Percentiles rank a stretch among this genome's conserved stretches.
These are phyloP conservation scores for Phialocephala sp. DNA, from an alignment of 2,329 filamentous ascomycete species.

Conservation along the genomic window DNA sequence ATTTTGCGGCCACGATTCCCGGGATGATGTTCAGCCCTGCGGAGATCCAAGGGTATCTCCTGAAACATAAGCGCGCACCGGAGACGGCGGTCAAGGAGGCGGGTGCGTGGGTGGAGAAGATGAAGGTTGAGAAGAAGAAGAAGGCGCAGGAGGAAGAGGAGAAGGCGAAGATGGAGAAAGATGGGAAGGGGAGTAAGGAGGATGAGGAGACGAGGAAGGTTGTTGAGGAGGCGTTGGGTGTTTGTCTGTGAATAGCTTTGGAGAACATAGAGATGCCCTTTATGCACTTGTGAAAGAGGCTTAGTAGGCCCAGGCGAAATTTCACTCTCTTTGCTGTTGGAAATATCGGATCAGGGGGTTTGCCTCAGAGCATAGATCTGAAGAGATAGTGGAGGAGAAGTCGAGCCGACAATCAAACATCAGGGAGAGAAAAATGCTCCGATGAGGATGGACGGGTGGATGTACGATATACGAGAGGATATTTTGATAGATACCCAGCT, in stretches of 20 bases:
- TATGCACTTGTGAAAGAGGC: too few relatives aligned
- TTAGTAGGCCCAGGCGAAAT: too few relatives aligned
- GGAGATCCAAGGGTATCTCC: conserved; percentile 68
- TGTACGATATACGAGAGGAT: conserved; percentile 6
- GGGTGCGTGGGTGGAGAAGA: conserved; percentile 58
- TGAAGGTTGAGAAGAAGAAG: conserved; percentile 39
- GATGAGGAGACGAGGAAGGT: conserved; percentile 20
- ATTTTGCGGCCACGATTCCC: conserved; percentile 60
- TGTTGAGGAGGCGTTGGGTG: conserved; percentile 4
- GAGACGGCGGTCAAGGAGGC: conserved; percentile 59
- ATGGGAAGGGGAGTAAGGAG: conserved; percentile 20
- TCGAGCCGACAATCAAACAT: too few relatives aligned
- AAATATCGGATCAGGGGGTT: too few relatives aligned
- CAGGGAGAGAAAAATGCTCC: too few relatives aligned
- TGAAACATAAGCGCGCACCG: conserved; percentile 66
- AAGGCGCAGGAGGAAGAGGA: conserved; percentile 38
- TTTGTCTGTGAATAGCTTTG: neutral
- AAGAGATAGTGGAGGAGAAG: neutral
- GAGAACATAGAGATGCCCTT: neutral
- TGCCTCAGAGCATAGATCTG: too few relatives aligned
- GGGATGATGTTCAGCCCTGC: conserved; percentile 61
- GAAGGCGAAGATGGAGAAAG: conserved; percentile 26
- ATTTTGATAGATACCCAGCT: conserved; percentile 1
- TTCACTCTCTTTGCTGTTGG: too few relatives aligned
- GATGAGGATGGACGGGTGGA: neutral